A percentile compares a stretch with the other conserved stretches of the same genome.
phyloP scores from a whole-genome alignment of 2,329 filamentous ascomycete genomes.

The Diaporthe batatas region DNA sequence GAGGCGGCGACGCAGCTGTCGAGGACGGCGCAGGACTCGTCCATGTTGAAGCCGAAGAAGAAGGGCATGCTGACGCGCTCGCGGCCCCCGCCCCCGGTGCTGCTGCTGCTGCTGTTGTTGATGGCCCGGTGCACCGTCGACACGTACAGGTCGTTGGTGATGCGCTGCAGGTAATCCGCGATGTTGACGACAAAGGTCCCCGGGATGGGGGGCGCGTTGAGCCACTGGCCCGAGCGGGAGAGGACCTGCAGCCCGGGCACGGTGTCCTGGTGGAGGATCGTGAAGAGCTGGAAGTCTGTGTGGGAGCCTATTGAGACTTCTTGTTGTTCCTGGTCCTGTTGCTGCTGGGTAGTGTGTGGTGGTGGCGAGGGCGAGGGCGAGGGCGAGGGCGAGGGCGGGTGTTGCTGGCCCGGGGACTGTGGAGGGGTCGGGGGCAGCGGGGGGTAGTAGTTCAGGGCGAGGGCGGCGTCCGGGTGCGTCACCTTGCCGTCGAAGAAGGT shows the following conservation, averaged over 20 bases:
- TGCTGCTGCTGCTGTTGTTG: slow-evolving; percentile 51
- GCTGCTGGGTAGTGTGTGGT: too few species aligned
- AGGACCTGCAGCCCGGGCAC: slow-evolving; percentile 60
- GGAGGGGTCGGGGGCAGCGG: slow-evolving; percentile 40
- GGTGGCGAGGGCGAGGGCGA: background rate
- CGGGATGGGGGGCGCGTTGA: slow-evolving; percentile 55
- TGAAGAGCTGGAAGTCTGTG: slow-evolving; percentile 67
- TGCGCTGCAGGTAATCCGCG: slow-evolving; percentile 64
- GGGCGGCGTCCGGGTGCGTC: slow-evolving; percentile 62
- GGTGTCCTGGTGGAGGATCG: slow-evolving; percentile 60
- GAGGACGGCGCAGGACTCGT: slow-evolving; percentile 58
- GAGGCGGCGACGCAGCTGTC: slow-evolving; percentile 52
- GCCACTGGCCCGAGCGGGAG: slow-evolving; percentile 55
- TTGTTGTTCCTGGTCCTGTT: too few species aligned
- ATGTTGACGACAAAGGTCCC: slow-evolving; percentile 65
- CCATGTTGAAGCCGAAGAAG: slow-evolving; percentile 59
- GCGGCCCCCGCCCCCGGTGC: slow-evolving; percentile 1
- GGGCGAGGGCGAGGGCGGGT: background rate
- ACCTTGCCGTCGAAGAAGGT: slow-evolving; percentile 67
- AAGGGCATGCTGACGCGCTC: slow-evolving; percentile 61
- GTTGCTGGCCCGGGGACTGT: slow-evolving; percentile 42
- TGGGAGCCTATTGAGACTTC: slow-evolving; percentile 62
- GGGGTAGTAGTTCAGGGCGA: slow-evolving; percentile 59
- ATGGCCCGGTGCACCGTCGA: slow-evolving; percentile 63
- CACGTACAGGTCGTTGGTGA: slow-evolving; percentile 63